Evolutionary conservation across 176 grass and related monocot genomes (phyloP).

Genomic region (Calamus simplicifolius): DNA sequence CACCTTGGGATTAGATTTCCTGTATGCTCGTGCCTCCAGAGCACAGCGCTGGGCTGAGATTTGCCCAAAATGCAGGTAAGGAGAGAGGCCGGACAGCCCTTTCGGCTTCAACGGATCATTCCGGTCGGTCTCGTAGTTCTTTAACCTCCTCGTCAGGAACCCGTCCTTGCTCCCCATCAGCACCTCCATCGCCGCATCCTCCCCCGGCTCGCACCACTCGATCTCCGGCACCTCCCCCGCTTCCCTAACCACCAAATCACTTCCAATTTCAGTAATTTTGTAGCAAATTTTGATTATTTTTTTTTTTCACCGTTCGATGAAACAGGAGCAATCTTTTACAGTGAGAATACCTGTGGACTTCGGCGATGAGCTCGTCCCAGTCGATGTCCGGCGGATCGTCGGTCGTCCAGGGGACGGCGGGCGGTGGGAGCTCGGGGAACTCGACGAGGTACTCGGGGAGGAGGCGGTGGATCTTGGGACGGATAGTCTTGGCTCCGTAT

Average conservation of each 20-base stretch:
- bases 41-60: constrained; percentile 89
- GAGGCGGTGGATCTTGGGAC: constrained; percentile 54
- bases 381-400: constrained; percentile 38
- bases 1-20: constrained; percentile 59
- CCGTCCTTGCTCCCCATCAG: constrained; percentile 62
- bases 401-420: constrained; percentile 27
- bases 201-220: constrained; percentile 70
- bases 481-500: constrained; percentile 72
- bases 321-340: too few relatives aligned
- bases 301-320: not conserved
- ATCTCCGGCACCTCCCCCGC: constrained; percentile 72
- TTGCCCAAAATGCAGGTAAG: constrained; percentile 93
- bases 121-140: constrained; percentile 48
- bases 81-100: constrained; percentile 58
- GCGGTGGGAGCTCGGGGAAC: constrained; percentile 33
- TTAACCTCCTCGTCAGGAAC: constrained; percentile 75
- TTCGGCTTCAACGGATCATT: constrained; percentile 75
- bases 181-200: constrained; percentile 50
- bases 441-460: constrained; percentile 68
- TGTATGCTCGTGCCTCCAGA: constrained; percentile 45
- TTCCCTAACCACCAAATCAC: constrained; percentile 29
- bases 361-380: constrained; percentile 53
- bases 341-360: constrained; percentile 35
- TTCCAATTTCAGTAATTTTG: not conserved
- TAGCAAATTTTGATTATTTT: not conserved